Evolutionary conservation across 345 rosid species (phyloP).

Genomic region (Eucalyptus sp.): DNA sequence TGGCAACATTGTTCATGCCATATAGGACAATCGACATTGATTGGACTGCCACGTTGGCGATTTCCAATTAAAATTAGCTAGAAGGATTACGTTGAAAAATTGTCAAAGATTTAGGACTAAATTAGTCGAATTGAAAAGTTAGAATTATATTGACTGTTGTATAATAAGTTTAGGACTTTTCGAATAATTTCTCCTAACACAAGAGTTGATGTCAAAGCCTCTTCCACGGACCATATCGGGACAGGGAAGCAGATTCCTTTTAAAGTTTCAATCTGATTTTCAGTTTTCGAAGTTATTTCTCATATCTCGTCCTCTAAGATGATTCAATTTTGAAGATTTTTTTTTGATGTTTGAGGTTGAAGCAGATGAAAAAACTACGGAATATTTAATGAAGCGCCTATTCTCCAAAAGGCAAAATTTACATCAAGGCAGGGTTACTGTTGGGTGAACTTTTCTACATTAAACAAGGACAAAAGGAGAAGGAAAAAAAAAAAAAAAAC

Average conservation of each 20-base stretch:
- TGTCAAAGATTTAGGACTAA: neutral
- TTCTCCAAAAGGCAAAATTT: neutral
- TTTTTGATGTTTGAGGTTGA: neutral
- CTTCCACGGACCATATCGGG: neutral
- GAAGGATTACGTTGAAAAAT: neutral
- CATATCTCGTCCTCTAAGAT: neutral
- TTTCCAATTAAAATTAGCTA: neutral
- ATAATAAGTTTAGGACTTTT: neutral
- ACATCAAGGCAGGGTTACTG: neutral
- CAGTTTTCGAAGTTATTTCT: neutral
- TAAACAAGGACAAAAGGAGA: neutral
- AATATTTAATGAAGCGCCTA: neutral
- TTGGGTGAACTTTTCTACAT: neutral
- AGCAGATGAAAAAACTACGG: neutral
- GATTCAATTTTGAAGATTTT: neutral
- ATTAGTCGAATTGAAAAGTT: neutral
- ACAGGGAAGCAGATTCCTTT: neutral
- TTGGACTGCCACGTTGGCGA: fast-evolving
- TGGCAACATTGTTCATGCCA: neutral
- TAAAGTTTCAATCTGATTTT: neutral
- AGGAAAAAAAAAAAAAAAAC: neutral
- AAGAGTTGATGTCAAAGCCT: neutral
- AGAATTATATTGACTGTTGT: neutral
- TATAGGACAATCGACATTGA: neutral
- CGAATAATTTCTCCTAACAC: neutral